A percentile compares a stretch with the other conserved stretches of the same genome.
Evolutionary conservation across 345 rosid species (phyloP).

Genomic region (Cardamine occulta): DNA sequence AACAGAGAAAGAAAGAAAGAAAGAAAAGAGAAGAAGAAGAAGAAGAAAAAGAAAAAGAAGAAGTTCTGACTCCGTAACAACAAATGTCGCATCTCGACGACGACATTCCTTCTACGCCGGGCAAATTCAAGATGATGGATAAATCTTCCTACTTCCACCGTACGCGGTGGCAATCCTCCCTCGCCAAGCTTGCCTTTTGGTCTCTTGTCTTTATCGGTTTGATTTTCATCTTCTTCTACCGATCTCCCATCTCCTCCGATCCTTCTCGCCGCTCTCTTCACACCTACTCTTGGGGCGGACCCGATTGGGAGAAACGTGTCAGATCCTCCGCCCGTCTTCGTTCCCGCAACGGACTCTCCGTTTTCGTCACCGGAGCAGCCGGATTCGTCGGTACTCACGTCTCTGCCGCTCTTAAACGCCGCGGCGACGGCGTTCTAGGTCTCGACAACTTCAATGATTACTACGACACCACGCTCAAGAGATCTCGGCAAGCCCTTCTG

Average conservation of each 20-base stretch:
- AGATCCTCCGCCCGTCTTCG: slow-evolving; percentile 70
- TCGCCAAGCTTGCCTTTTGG: slow-evolving; percentile 83
- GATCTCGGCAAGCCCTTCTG: slow-evolving; percentile 77
- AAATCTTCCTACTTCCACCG: slow-evolving; percentile 61
- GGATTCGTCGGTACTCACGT: slow-evolving; percentile 92
- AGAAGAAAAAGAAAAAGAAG: slow-evolving; percentile 14
- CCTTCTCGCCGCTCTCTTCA: slow-evolving; percentile 78
- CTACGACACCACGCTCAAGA: slow-evolving; percentile 76
- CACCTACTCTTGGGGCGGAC: slow-evolving; percentile 69
- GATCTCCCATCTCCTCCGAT: slow-evolving; percentile 62
- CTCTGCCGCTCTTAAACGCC: slow-evolving; percentile 68
- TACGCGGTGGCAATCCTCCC: slow-evolving; percentile 69
- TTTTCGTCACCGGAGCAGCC: slow-evolving; percentile 84
- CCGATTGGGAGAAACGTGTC: slow-evolving; percentile 74
- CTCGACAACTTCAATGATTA: slow-evolving; percentile 84
- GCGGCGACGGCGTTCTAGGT: slow-evolving; percentile 82
- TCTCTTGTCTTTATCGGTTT: slow-evolving; percentile 67
- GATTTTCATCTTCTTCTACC: slow-evolving; percentile 75
- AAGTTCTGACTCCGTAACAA: slow-evolving; percentile 35
- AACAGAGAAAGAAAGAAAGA: slow-evolving; percentile 38
- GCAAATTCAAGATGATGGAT: slow-evolving; percentile 92
- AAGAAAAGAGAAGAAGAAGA: slow-evolving; percentile 35
- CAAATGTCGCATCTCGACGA: slow-evolving; percentile 66
- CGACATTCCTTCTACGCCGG: not conserved
- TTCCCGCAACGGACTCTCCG: slow-evolving; percentile 65